Conservation (phyloP, 1,139 yeast species). For the Diutina mesorugosa region DNA sequence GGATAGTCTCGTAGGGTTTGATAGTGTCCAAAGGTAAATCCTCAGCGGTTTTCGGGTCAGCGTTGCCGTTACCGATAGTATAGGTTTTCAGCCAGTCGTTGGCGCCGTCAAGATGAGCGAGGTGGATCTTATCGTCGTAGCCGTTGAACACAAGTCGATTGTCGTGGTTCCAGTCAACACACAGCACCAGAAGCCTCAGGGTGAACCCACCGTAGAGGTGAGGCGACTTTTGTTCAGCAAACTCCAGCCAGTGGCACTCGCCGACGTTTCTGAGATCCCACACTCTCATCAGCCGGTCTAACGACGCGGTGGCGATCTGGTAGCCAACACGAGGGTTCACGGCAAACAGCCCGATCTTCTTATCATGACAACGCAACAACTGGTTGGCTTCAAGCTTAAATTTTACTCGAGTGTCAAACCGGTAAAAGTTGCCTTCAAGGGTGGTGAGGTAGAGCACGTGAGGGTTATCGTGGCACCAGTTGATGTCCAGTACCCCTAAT, state of each 20-base stretch:
- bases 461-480: conserved; percentile 23
- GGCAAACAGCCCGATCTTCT: conserved; percentile 81
- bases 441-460: conserved; percentile 64
- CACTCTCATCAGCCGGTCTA: conserved; percentile 69
- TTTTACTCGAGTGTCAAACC: conserved; percentile 49
- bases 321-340: conserved; percentile 50
- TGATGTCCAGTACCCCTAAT: conserved; percentile 53
- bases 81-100: neutral
- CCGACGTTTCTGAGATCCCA: conserved; percentile 67
- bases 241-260: conserved; percentile 27
- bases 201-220: conserved; percentile 49
- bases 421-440: conserved; percentile 62
- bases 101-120: conserved; percentile 19
- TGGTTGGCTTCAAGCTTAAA: conserved; percentile 17
- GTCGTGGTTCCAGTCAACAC: conserved; percentile 71
- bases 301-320: conserved; percentile 75
- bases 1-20: conserved; percentile 45
- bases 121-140: conserved; percentile 72
- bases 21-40: conserved; percentile 13
- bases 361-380: conserved; percentile 59
- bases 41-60: conserved; percentile 6
- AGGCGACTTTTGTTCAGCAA: conserved; percentile 27
- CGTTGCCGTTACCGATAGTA: conserved; percentile 4
- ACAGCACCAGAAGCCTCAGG: conserved; percentile 70
- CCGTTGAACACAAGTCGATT: conserved; percentile 85